Evolutionary conservation across 306 rosid genomes (phyloP), one percentile per base, ranked within the genome.

Genomic region (Sechiopsis laciniata): DNA sequence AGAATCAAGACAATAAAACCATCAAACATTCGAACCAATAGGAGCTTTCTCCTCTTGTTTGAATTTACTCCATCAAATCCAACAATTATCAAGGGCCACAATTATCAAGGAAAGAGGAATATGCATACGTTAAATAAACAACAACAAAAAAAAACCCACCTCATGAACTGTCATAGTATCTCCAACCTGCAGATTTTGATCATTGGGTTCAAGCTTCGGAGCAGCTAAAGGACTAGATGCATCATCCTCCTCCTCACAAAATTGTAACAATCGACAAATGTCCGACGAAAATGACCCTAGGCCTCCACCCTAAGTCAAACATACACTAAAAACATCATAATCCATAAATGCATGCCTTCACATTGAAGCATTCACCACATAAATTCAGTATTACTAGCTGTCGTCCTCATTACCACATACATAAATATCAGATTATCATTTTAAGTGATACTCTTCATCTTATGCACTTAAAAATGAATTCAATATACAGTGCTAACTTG

Each of bases 171-270:
- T 72, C 78, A 74, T 65, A 76, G 87, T 78, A 73, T 79, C 89
- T 86, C 89, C 89, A 64, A 82, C 80, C 80, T 84, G 95, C 77
- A 85, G 77, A 51, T 70, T 77, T 51, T 85, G 97, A 63, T 91
- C 92, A 55, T 85, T 89, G 55, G 97, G 99, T 87, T 94, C 97
- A 15, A 89, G 83, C 74, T 91, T 91, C 42, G 82, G 89, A 63
- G 88, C 92, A 58, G 88, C 90, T 82, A 94, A 88, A 9, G 96
- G 97, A 79, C 99, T 94, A 75, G 88, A 85, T 79, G 99, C 99
- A 77, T 94, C 99, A 84, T 94, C 99, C 78, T 94, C 99, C 88
- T 94, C 99, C 80, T 94, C 99, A 24, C 91, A 89, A 7, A 91
- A 92, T 82, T 94, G 97, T 87, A 91, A 71, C 37, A 94, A 82